Percentiles rank a stretch among this genome's conserved stretches.
Conservation (phyloP, 352 stramenopile genomes). For the Phytopythium aichiense region DNA sequence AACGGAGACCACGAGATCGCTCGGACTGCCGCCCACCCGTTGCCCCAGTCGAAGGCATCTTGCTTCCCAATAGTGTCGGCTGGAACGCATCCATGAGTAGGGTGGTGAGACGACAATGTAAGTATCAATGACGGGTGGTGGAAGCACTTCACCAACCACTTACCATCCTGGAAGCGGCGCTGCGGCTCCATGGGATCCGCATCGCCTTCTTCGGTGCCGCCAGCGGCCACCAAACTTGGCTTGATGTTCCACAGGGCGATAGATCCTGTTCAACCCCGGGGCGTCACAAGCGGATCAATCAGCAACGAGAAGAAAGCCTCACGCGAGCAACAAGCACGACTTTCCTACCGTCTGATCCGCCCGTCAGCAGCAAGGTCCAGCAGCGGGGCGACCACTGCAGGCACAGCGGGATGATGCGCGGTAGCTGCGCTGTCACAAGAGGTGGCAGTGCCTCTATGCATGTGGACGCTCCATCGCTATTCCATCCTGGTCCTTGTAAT, state of each 20-base stretch:
- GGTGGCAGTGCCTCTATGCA: slow-evolving; percentile 36
- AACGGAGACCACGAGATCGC: slow-evolving; percentile 78
- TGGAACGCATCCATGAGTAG: slow-evolving; percentile 12
- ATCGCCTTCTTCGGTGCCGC: slow-evolving; percentile 1
- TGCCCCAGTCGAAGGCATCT: slow-evolving; percentile 79
- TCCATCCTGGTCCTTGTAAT: slow-evolving; percentile 15
- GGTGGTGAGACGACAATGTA: not conserved
- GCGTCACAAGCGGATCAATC: not conserved
- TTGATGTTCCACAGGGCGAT: slow-evolving; percentile 79
- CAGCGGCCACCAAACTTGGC: slow-evolving; percentile 6
- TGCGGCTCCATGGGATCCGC: slow-evolving; percentile 53
- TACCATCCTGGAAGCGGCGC: slow-evolving; percentile 78
- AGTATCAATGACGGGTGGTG: not conserved
- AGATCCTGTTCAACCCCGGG: slow-evolving; percentile 35
- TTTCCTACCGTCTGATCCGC: slow-evolving; percentile 62
- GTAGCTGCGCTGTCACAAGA: slow-evolving; percentile 37
- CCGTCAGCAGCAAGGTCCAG: slow-evolving; percentile 76
- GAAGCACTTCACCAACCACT: not conserved
- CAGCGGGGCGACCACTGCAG: slow-evolving; percentile 69
- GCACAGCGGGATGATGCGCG: slow-evolving; percentile 54
- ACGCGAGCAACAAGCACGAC: too few species aligned
- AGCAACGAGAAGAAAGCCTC: not conserved
- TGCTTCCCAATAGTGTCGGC: slow-evolving; percentile 80
- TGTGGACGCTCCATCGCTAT: not conserved
- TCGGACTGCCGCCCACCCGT: slow-evolving; percentile 77